A percentile compares a stretch with the other conserved stretches of the same genome.
These are phyloP conservation scores for Eimeria tenella DNA, from an alignment of 169 alveolate species.

Conservation along the genomic window DNA sequence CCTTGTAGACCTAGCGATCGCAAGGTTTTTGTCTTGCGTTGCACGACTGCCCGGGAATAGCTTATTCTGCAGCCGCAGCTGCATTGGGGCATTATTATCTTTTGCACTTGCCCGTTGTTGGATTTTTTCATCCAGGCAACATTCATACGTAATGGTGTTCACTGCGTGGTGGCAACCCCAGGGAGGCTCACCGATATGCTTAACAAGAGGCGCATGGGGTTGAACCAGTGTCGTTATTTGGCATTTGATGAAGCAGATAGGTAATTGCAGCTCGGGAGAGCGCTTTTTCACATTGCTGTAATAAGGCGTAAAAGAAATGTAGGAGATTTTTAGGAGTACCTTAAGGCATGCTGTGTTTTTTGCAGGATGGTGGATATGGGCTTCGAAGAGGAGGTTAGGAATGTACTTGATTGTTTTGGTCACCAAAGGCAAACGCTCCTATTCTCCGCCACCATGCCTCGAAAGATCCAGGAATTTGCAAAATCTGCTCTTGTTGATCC, in stretches of 20 bases:
- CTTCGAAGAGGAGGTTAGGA: constrained; percentile 97
- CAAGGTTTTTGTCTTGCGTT: too few relatives aligned
- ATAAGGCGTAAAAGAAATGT: too few relatives aligned
- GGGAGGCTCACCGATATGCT: constrained; percentile 97
- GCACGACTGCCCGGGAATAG: too few relatives aligned
- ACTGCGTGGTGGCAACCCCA: constrained; percentile 98
- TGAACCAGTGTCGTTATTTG: constrained; percentile 93
- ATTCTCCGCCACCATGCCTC: constrained; percentile 98
- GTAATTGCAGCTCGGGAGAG: constrained; percentile 17
- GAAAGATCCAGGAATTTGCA: constrained; percentile 97
- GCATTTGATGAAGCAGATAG: constrained; percentile 99
- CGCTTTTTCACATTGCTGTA: too few relatives aligned
- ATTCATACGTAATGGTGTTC: constrained; percentile 91
- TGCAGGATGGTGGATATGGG: constrained; percentile 95
- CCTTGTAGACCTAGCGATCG: too few relatives aligned
- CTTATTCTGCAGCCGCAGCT: too few relatives aligned
- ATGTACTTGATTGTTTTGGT: constrained; percentile 92
- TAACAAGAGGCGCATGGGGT: constrained; percentile 89
- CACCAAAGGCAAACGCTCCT: constrained; percentile 96
- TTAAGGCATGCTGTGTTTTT: not conserved
- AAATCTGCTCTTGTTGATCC: constrained; percentile 94
- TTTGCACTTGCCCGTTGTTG: not conserved
- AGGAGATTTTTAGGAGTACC: too few relatives aligned
- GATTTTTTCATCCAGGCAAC: constrained; percentile 21
- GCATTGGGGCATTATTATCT: not conserved